Conservation (phyloP, 352 stramenopile species). For the Achlya hypogyna region DNA sequence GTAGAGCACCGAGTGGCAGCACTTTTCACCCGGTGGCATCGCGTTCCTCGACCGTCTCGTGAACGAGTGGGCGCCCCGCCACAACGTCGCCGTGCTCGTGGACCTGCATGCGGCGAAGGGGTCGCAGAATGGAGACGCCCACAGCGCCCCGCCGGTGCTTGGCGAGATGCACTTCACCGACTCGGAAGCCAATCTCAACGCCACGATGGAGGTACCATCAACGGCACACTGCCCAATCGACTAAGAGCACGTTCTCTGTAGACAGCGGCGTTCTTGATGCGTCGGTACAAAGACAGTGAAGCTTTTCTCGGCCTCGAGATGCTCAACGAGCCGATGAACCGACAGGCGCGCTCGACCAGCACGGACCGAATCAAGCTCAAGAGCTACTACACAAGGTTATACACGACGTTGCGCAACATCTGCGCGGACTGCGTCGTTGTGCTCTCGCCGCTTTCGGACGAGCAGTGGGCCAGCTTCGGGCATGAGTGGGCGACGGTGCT, state of each 20-base stretch:
- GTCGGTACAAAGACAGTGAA: conserved; percentile 31
- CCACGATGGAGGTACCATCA: too few relatives aligned
- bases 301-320: conserved; percentile 63
- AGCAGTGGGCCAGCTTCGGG: too few relatives aligned
- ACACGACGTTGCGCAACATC: conserved; percentile 53
- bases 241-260: too few relatives aligned
- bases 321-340: conserved; percentile 63
- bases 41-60: conserved; percentile 71
- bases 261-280: conserved; percentile 37
- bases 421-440: conserved; percentile 44
- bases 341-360: conserved; percentile 17
- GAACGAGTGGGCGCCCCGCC: conserved; percentile 50
- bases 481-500: conserved; percentile 37
- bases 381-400: conserved; percentile 45
- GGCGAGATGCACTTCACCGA: conserved; percentile 19
- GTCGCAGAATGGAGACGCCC: conserved; percentile 72
- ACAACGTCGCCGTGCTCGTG: conserved; percentile 59
- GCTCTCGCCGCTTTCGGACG: too few relatives aligned
- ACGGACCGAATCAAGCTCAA: conserved; percentile 23
- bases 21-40: conserved; percentile 35
- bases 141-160: conserved; percentile 36
- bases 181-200: background rate
- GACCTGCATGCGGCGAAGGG: conserved; percentile 73
- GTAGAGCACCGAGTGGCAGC: conserved; percentile 40
- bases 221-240: too few relatives aligned